Evolutionary conservation across 1,284 basidiomycete genomes (phyloP), one percentile per base, ranked within the genome.

Genomic region (Cutaneotrichosporon curvatum): DNA sequence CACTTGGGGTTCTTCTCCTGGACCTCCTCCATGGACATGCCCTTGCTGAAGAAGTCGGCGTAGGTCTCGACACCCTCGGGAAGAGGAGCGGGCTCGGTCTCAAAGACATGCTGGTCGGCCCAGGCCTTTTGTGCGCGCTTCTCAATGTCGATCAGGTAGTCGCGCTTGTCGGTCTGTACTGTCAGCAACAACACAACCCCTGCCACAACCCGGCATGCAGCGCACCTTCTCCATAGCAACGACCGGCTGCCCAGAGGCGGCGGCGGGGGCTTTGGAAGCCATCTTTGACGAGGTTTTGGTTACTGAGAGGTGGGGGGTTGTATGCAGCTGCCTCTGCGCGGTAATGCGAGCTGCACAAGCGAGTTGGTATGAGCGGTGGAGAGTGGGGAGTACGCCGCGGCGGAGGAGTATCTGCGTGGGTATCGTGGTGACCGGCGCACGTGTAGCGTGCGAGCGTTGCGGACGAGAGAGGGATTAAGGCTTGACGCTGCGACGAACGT

Each of bases 141-240:
- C 73, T 97, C 92, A 49, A 97, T 75, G 36, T 78, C 76, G 63
- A 80, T 84, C 45, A 97, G 75, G 62, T 84, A 78, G 74, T 97
- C 94, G 65, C 92, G 81, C 73, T 97, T 97, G 61, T 80, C 84
- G 25, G 94, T 97, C 86, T 91, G 67, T 19, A n/a, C n/a, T 1
- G 43, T 62, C 40, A 63, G 61, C 39, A 11, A 28, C 23, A n/a
- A 38, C 38, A 4, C 3, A 6, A 16, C 11, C 38, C 25, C n/a
- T n/a, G n/a, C n/a, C n/a, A 36, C 35, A 18, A 11, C 2, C 16
- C 18, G 5, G 3, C 18, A 10, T 19, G n/a, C n/a, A n/a, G n/a
- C 56, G 35, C 30, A 67, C 68, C 66, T 70, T 70, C 53, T 70
- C 68, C 68, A 70, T 70, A 34, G 61, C 58, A 36, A 56, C 46